Evolutionary conservation across 2,329 filamentous ascomycete genomes (phyloP).

Genomic region (Triangularia verruculosa): DNA sequence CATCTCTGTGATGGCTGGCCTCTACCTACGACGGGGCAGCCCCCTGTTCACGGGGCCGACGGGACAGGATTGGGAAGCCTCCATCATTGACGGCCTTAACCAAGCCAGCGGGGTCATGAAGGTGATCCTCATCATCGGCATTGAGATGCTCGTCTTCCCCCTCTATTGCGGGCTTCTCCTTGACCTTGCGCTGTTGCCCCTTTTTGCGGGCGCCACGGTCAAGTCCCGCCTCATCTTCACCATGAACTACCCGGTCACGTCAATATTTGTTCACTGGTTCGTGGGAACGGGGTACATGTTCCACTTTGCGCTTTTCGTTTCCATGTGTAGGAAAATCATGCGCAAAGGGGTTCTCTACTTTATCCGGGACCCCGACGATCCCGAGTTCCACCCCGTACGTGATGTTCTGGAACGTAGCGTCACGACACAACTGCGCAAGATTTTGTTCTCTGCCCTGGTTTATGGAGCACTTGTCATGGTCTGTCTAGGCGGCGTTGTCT

Average conservation of each 20-base stretch:
- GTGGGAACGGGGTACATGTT: slow-evolving; percentile 99
- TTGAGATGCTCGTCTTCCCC: slow-evolving; percentile 97
- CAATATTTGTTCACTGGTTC: slow-evolving; percentile 97
- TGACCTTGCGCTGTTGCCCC: slow-evolving; percentile 80
- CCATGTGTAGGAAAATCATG: slow-evolving; percentile 98
- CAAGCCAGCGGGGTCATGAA: slow-evolving; percentile 97
- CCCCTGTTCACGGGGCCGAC: slow-evolving; percentile 60
- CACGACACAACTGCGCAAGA: slow-evolving; percentile 90
- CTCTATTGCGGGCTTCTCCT: slow-evolving; percentile 91
- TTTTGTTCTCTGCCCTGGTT: slow-evolving; percentile 90
- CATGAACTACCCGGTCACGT: slow-evolving; percentile 75
- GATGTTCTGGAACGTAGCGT: slow-evolving; percentile 94
- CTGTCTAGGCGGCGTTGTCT: slow-evolving; percentile 92
- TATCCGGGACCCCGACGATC: slow-evolving; percentile 95
- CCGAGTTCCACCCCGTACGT: slow-evolving; percentile 94
- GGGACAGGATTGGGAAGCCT: slow-evolving; percentile 67
- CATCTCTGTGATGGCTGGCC: slow-evolving; percentile 67
- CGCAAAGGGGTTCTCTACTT: slow-evolving; percentile 94
- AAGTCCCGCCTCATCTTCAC: slow-evolving; percentile 77
- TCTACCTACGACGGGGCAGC: slow-evolving; percentile 74
- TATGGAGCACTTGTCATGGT: slow-evolving; percentile 91
- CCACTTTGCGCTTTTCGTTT: slow-evolving; percentile 96
- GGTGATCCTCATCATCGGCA: slow-evolving; percentile 96
- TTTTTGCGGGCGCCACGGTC: slow-evolving; percentile 80
- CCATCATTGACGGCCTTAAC: slow-evolving; percentile 76